Evolutionary conservation across 768 basidiomycete genomes (phyloP).

Genomic region (Pisolithus sp.): DNA sequence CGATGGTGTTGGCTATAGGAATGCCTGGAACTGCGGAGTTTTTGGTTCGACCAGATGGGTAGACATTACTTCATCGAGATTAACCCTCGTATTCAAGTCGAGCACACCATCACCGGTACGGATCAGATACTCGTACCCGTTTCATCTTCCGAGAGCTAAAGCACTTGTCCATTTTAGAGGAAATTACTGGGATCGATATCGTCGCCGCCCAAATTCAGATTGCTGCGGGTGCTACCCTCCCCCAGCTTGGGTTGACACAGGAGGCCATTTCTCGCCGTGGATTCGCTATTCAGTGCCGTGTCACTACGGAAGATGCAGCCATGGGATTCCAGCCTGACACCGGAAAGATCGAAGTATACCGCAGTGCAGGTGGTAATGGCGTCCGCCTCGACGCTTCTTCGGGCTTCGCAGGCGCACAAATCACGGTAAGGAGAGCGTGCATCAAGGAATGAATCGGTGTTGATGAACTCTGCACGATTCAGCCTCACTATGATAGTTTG

Average conservation of each 20-base stretch:
- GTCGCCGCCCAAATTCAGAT: slow-evolving; percentile 99
- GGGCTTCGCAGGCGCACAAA: slow-evolving; percentile 98
- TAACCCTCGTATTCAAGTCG: slow-evolving; percentile 98
- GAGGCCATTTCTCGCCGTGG: slow-evolving; percentile 94
- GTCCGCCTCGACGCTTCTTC: slow-evolving; percentile 95
- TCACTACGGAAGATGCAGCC: slow-evolving; percentile 97
- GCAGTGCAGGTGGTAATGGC: slow-evolving; percentile 97
- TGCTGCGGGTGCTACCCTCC: slow-evolving; percentile 94
- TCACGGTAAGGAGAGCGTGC: slow-evolving; percentile 60
- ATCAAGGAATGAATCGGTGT: not conserved
- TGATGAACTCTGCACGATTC: slow-evolving; percentile 1
- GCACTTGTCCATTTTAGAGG: slow-evolving; percentile 53
- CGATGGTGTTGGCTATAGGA: slow-evolving; percentile 88
- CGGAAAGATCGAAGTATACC: slow-evolving; percentile 98
- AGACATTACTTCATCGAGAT: slow-evolving; percentile 99
- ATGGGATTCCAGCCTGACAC: slow-evolving; percentile 94
- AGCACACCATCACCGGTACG: slow-evolving; percentile 95
- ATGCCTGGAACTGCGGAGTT: slow-evolving; percentile 99
- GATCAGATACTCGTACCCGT: slow-evolving; percentile 1
- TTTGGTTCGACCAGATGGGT: slow-evolving; percentile 92
- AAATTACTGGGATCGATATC: slow-evolving; percentile 98
- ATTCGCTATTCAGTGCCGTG: slow-evolving; percentile 96
- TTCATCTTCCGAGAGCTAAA: not conserved
- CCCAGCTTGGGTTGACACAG: slow-evolving; percentile 92
- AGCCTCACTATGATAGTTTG: slow-evolving; percentile 98